Conservation (phyloP, 495 filamentous ascomycete species). For the Xanthoparmelia taractica region DNA sequence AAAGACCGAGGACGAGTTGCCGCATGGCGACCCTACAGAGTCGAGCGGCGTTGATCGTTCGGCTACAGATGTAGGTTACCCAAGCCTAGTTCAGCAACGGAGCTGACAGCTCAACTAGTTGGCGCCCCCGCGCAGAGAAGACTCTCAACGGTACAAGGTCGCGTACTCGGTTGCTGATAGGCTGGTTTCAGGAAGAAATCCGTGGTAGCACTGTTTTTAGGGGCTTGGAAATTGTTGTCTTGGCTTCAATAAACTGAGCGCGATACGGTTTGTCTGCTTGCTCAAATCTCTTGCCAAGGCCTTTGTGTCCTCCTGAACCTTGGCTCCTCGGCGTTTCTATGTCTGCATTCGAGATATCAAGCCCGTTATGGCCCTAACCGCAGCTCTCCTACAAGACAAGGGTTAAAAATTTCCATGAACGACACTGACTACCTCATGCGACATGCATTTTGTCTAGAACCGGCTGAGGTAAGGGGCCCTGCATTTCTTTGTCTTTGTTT, state of each 20-base stretch:
- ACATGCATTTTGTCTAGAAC: background rate
- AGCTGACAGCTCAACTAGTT: background rate
- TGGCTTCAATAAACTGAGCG: background rate
- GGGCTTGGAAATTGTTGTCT: background rate
- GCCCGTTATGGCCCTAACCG: background rate
- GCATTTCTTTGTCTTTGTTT: background rate
- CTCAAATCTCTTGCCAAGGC: background rate
- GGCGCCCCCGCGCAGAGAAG: background rate
- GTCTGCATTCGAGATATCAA: background rate
- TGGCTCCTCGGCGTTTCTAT: background rate
- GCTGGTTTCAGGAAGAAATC: conserved; percentile 12
- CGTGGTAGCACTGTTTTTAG: background rate
- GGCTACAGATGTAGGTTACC: conserved; percentile 6
- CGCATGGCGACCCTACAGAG: background rate
- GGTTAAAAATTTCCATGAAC: background rate
- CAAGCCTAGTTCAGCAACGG: background rate
- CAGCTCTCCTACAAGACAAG: background rate
- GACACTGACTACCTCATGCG: background rate
- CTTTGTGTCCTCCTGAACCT: background rate
- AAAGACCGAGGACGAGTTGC: background rate
- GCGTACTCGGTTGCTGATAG: conserved; percentile 12
- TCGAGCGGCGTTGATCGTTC: background rate
- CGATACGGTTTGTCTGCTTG: background rate
- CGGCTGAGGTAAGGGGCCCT: background rate
- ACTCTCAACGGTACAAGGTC: conserved; percentile 12